phyloP scores from a whole-genome alignment of 805 yeast genomes.

The Osmozyma mogii region DNA sequence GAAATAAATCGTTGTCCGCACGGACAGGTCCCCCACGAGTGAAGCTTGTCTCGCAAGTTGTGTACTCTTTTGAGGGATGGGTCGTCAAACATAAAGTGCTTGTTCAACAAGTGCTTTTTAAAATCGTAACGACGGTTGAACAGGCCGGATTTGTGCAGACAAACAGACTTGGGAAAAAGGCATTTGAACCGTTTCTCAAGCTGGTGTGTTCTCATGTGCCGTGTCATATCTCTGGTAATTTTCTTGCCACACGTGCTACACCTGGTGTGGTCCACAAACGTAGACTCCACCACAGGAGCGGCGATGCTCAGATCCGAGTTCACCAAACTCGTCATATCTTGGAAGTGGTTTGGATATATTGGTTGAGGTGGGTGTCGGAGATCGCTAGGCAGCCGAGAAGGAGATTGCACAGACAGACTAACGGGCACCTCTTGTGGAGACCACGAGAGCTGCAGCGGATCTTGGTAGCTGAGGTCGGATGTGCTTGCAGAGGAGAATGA shows the following conservation, averaged over 20 bases:
- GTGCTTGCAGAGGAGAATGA: no score
- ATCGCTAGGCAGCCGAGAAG: no score
- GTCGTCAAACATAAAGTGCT: conserved; percentile 51
- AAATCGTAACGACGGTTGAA: conserved; percentile 64
- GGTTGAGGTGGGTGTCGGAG: not conserved
- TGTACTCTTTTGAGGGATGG: conserved; percentile 35
- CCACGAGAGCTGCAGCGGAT: no score
- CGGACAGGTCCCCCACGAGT: conserved; percentile 43
- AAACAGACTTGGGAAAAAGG: conserved; percentile 45
- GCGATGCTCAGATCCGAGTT: conserved; percentile 25
- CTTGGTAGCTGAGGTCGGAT: no score
- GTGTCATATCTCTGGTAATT: conserved; percentile 51
- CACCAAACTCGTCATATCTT: conserved; percentile 32
- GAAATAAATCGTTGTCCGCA: conserved; percentile 29
- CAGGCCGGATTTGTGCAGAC: conserved; percentile 52
- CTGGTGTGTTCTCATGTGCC: conserved; percentile 60
- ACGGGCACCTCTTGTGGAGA: no score
- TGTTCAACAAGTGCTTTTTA: conserved; percentile 56
- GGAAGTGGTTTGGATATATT: conserved; percentile 14
- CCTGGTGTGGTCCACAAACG: conserved; percentile 30
- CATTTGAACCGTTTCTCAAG: conserved; percentile 49
- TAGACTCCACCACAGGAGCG: conserved; percentile 29
- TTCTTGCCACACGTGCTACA: conserved; percentile 48
- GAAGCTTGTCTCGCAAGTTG: conserved; percentile 46
- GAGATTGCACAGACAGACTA: no score